Evolutionary conservation across 768 basidiomycete genomes (phyloP).

Genomic region (Coprinellus micaceus): DNA sequence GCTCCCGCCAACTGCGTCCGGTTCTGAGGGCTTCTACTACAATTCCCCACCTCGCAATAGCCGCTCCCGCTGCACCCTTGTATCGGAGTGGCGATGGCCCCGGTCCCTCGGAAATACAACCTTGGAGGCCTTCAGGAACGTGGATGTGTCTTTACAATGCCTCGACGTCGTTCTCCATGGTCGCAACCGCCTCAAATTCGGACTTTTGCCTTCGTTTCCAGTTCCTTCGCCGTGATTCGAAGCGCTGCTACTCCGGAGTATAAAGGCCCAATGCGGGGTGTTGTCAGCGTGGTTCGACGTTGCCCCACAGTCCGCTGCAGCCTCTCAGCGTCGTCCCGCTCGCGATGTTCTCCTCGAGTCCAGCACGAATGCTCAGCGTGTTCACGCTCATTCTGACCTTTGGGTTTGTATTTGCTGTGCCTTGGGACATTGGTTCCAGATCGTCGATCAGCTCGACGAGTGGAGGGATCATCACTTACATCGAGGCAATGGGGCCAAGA

Average conservation of each 20-base stretch:
- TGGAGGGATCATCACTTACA: conserved; percentile 19
- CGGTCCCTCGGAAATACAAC: not conserved
- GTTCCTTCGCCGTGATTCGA: conserved; percentile 4
- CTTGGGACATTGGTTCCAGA: not conserved
- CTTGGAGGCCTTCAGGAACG: not conserved
- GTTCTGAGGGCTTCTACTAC: not conserved
- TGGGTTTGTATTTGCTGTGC: not conserved
- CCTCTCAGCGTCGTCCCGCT: not conserved
- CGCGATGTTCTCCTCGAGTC: not conserved
- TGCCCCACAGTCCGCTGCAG: not conserved
- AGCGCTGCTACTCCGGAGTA: not conserved
- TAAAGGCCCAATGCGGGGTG: not conserved
- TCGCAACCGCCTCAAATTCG: conserved; percentile 10
- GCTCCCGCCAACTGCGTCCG: not conserved
- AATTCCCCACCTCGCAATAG: not conserved
- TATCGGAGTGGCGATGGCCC: not conserved
- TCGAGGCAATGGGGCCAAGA: conserved; percentile 29
- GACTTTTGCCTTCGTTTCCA: conserved; percentile 5
- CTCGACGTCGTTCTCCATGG: not conserved
- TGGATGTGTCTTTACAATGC: not conserved
- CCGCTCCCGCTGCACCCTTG: not conserved
- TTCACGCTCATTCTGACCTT: not conserved
- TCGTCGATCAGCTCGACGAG: not conserved
- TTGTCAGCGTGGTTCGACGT: conserved; percentile 1
- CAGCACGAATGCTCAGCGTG: not conserved